A percentile compares a stretch with the other conserved stretches of the same genome.
Evolutionary conservation across 129 eudicot species (phyloP).

Genomic region (Centaurea solstitialis): DNA sequence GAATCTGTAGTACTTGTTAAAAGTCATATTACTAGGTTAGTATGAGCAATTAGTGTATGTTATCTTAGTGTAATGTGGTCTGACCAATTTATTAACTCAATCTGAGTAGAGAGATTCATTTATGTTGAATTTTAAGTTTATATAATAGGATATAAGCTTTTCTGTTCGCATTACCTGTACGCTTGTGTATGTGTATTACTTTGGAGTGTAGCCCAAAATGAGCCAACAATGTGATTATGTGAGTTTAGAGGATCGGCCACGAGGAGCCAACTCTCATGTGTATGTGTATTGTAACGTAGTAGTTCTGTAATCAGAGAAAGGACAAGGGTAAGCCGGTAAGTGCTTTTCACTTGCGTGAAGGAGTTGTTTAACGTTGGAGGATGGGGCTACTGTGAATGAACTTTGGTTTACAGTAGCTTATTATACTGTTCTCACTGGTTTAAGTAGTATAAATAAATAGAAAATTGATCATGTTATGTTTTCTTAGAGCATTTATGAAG

Average conservation of each 20-base stretch:
- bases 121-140: not conserved
- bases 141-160: not conserved
- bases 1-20: not conserved
- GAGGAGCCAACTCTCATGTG: too few species aligned
- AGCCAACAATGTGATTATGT: too few species aligned
- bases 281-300: not conserved
- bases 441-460: not conserved
- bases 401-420: not conserved
- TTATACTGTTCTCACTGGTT: not conserved
- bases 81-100: not conserved
- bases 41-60: not conserved
- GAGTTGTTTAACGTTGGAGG: not conserved
- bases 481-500: not conserved
- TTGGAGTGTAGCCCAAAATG: too few species aligned
- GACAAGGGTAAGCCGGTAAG: not conserved
- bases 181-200: not conserved
- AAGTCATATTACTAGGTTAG: not conserved
- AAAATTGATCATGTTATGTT: not conserved
- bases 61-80: not conserved
- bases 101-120: not conserved
- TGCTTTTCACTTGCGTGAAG: not conserved
- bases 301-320: not conserved
- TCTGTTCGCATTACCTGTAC: too few species aligned
- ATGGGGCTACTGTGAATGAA: not conserved
- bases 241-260: too few species aligned